phyloP scores from a whole-genome alignment of 768 basidiomycete species.

The Bullera alba region DNA sequence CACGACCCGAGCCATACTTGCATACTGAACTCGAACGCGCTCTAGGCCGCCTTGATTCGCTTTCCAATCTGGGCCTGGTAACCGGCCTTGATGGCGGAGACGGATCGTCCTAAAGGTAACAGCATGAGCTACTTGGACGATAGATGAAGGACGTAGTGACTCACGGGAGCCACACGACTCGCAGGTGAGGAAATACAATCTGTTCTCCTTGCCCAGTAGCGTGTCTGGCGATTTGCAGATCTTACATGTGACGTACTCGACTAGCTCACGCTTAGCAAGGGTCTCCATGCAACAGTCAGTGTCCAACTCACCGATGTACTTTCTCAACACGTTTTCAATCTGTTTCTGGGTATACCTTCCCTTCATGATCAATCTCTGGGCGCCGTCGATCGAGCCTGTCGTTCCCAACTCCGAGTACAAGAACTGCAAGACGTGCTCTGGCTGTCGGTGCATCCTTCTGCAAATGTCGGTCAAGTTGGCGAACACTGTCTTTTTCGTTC shows the following conservation, averaged over 20 bases:
- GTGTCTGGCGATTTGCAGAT: conserved; percentile 99
- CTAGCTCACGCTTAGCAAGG: conserved; percentile 48
- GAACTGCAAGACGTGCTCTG: conserved; percentile 96
- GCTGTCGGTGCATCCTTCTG: conserved; percentile 94
- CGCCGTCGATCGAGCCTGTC: conserved; percentile 87
- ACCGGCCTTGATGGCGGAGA: conserved; percentile 95
- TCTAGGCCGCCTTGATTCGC: conserved; percentile 39
- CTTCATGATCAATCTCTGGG: conserved; percentile 86
- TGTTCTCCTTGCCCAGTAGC: conserved; percentile 90
- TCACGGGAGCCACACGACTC: conserved; percentile 45
- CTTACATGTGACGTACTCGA: conserved; percentile 98
- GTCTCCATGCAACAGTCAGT: not conserved
- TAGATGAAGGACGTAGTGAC: conserved; percentile 3
- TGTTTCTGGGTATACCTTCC: conserved; percentile 98
- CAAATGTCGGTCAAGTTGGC: conserved; percentile 96
- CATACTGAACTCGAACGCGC: no score
- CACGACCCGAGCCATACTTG: no score
- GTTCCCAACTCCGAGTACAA: conserved; percentile 98
- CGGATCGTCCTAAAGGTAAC: conserved; percentile 63
- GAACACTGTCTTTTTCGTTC: conserved; percentile 95
- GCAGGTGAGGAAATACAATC: conserved; percentile 77
- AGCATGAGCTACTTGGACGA: not conserved
- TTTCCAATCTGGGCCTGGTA: conserved; percentile 75
- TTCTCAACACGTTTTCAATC: conserved; percentile 89
- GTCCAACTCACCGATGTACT: conserved; percentile 78